Conservation (phyloP, 2,329 filamentous ascomycete species). For the Colletotrichum sp. region DNA sequence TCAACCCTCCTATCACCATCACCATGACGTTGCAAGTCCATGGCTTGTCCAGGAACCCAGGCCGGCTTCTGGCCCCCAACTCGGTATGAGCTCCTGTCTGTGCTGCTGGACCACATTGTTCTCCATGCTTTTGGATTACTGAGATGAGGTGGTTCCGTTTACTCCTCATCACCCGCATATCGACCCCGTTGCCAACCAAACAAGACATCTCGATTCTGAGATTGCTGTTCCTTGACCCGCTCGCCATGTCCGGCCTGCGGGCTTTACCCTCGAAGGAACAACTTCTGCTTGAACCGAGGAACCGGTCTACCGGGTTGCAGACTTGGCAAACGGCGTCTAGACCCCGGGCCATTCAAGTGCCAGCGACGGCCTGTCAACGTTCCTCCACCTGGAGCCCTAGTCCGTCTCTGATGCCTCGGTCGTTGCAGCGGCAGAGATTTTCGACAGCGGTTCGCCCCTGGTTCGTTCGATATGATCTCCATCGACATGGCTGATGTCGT, state of each 20-base stretch:
- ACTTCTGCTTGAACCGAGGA: background rate
- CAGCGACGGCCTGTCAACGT: background rate
- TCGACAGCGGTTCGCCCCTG: background rate
- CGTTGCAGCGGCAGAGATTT: background rate
- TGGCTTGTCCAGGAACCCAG: background rate
- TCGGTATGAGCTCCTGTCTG: background rate
- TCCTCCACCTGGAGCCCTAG: background rate
- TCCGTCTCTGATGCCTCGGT: background rate
- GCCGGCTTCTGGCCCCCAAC: background rate
- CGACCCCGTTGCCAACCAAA: background rate
- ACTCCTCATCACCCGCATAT: background rate
- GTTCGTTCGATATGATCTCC: background rate
- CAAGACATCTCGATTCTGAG: background rate
- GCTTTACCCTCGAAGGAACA: background rate
- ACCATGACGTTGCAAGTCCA: background rate
- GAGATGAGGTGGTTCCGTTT: background rate
- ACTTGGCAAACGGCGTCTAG: slow-evolving; percentile 4
- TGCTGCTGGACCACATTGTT: background rate
- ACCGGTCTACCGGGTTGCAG: slow-evolving; percentile 14
- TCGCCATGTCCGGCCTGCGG: background rate
- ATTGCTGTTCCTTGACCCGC: background rate
- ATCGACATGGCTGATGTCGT: background rate
- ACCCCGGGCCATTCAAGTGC: background rate
- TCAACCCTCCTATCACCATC: background rate
- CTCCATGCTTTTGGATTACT: background rate